Percentiles rank a stretch among this genome's conserved stretches.
phyloP scores from a whole-genome alignment of 345 rosid genomes.

The Odontarrhena argentea region DNA sequence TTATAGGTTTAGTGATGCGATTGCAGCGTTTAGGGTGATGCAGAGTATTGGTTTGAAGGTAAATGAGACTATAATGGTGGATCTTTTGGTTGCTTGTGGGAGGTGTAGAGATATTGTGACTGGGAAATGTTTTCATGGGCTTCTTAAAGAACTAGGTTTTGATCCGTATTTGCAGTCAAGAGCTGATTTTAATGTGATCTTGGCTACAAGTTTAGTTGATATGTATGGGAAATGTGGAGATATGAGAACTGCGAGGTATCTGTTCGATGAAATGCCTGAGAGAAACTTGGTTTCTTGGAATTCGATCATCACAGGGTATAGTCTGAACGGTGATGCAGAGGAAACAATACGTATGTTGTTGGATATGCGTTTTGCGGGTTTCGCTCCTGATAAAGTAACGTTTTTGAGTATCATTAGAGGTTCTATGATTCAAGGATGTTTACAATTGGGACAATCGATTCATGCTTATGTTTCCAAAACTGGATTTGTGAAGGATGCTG shows the following conservation, averaged over 20 bases:
- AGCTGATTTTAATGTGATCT: conserved; percentile 34
- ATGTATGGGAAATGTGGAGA: conserved; percentile 54
- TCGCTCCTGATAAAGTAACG: conserved; percentile 44
- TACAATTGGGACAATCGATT: conserved; percentile 35
- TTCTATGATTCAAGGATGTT: conserved; percentile 42
- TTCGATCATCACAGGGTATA: conserved; percentile 46
- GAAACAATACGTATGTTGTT: conserved; percentile 40
- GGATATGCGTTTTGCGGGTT: conserved; percentile 40
- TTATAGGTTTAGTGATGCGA: conserved; percentile 27
- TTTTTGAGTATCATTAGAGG: conserved; percentile 49
- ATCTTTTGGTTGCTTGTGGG: conserved; percentile 43
- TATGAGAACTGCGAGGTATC: conserved; percentile 40
- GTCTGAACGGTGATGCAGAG: conserved; percentile 42
- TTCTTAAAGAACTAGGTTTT: conserved; percentile 32
- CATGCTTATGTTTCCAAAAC: conserved; percentile 38
- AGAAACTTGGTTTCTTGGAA: conserved; percentile 56
- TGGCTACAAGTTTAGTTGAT: conserved; percentile 42
- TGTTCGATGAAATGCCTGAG: conserved; percentile 51
- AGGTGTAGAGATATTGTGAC: conserved; percentile 34
- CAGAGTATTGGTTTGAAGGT: conserved; percentile 35
- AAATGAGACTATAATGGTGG: conserved; percentile 44
- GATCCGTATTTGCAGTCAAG: conserved; percentile 34
- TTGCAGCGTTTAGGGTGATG: conserved; percentile 36
- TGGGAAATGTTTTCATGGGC: conserved; percentile 42
- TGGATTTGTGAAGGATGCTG: conserved; percentile 36